Base-by-base conservation (phyloP, 805 yeast genomes). In the Candida khao-thaluensis region DNA sequence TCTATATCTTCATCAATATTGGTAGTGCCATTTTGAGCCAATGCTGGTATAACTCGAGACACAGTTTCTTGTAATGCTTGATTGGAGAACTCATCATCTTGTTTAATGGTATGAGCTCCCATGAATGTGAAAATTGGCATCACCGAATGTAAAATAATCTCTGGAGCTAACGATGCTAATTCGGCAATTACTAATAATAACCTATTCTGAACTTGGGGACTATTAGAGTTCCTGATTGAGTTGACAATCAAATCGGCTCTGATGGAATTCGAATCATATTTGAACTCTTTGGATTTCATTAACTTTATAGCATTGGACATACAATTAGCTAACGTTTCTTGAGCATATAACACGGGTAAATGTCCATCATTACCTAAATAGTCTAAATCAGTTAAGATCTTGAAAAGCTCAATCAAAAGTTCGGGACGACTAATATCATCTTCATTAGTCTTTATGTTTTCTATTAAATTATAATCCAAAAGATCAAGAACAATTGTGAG, bases 61-160 rank as follows among this genome's bases (percentile, higher is more conserved):
- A 93, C 83, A 2, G 99, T 91, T 57, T 87, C 93, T 54, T 89
- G 95, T 46, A 93, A 88, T 31, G 90, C 97, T 49, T 85, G 85
- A 22, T 84, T 84, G 0, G 97, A 88, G 55, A 86, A 91, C 57
- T 88, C 97, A 60, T 93, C 98, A 60, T 93, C 99, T 64, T 93
- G 96, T 54, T 96, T 82, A 37, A 93, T 78, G 10, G 97, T 90
- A 54, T 89, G 95, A 9, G 98, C 95, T 43, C 99, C 99, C 98
- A 93, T 93, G 53, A 93, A 93, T 1, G 99, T 93, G 70, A 93
- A 93, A 37, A 93, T 91, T n/a, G 99, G 99, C 99, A 93, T 93
- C 7, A 93, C 96, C 2, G 96, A 85, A 64, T 93, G 98, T 38
- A 93, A 69, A 20, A 93, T 89, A 21, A 85, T 78, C 54, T 91